Evolutionary conservation across 164 flowering plant genomes (phyloP), one percentile per base, ranked within the genome.

Genomic region (Sedum album): DNA sequence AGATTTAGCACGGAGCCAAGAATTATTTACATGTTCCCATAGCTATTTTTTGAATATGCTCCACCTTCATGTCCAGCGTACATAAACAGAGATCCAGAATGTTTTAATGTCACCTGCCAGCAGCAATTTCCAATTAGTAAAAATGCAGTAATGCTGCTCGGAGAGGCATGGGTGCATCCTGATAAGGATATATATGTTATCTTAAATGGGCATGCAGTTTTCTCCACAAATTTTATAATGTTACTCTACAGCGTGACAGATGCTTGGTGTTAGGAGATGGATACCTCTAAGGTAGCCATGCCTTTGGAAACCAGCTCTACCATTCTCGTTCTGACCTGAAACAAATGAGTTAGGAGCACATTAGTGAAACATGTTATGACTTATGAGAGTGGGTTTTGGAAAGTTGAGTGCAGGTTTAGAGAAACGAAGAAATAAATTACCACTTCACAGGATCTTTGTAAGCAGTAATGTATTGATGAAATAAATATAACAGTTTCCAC

Each of bases 41-140:
- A 91, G 76, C 96, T 91, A 76, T 94, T 94, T 77, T 94, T 94
- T 11, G 96, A 96, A 84, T 91, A 91, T 70, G 99, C 96, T 73
- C 97, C 97, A 72, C 99, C 99, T 67, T 85, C 83, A 71, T 88
- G 85, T 33, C 97, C 99, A 38, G 97, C 95, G 74, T 91, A 94
- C 97, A 94, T 94, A 73, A 94, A 94, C 69, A 91, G 93, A 31
- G 97, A 94, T 68, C 99, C 96, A 14, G 97, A 94, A 67, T 94
- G 99, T 68, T 94, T 91, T 17, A 94, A 92, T 23, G 96, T 86
- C 53, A 94, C 97, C 99, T 94, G 87, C 33, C 39, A 4, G 51
- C 39, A 57, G 10, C 10, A 61, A n/a, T 60, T 69, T 67, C 31
- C n/a, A 38, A 35, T 68, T 23, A 66, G 55, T 39, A 15, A 25